Base-by-base conservation (phyloP, 768 basidiomycete genomes). In the Leucocoprinus leucothites region DNA sequence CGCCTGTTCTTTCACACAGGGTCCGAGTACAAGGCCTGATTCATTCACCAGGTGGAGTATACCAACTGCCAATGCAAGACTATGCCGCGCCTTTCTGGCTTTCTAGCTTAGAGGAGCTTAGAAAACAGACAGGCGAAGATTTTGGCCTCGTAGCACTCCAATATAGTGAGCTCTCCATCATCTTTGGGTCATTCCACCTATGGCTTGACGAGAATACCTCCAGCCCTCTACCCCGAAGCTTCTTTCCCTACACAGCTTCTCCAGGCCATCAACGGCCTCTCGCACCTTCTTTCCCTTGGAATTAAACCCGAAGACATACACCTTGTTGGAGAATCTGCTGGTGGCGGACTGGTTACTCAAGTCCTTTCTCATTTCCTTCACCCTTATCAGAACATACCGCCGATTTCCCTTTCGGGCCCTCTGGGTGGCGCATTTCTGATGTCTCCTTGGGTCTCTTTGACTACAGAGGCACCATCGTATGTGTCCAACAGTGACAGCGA, bases 301-400 rank as follows among this genome's bases (percentile, higher is more conserved):
- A 58, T 72, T 6, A 53, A 60, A 11, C 70, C 71, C 5, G 55
- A 59, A 35, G 64, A 74, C 57, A 60, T 75, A 18, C 63, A 69
- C 43, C 52, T 76, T 11, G 67, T 65, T 5, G 72, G 72, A 21
- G 74, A 76, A 59, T 76, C 74, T 9, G 76, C 76, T 9, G 76
- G 76, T 9, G 73, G 60, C 0, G 69, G 70, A 43, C 65, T 76
- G 24, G 60, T 70, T 26, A 60, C 73, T 25, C 70, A 72, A 55
- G 55, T 74, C 38, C 40, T 76, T 22, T 71, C 70, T 1, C 70
- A 74, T 50, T 59, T 72, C 24, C 61, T 74, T 2, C 74, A 74
- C 45, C 74, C 76, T 2, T 52, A 70, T 7, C 52, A 63, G 3
- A 60, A 52, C 25, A 53, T 73, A 9, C 66, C 68, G 1, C 59